Conservation (phyloP, 1,284 basidiomycete genomes). For the Sphaerobolus stellatus region DNA sequence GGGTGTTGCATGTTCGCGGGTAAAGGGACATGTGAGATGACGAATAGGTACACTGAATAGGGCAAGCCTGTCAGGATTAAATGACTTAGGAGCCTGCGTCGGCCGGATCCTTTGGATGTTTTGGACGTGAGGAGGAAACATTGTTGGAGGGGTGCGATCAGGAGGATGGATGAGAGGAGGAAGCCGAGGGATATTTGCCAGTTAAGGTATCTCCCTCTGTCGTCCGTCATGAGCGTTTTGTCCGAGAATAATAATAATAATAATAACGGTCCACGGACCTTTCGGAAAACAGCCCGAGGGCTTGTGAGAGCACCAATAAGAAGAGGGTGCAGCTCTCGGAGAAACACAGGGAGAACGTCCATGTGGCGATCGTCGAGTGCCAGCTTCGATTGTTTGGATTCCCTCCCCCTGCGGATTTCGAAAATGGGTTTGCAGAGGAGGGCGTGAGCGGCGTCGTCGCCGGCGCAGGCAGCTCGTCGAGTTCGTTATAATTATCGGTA, state of each 20-base stretch:
- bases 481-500: slow-evolving; percentile 36
- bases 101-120: slow-evolving; percentile 18
- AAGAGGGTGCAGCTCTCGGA: slow-evolving; percentile 69
- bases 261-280: slow-evolving; percentile 42
- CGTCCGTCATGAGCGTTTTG: background rate
- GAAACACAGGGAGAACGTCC: slow-evolving; percentile 63
- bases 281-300: slow-evolving; percentile 45
- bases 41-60: slow-evolving; percentile 55
- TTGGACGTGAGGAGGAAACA: slow-evolving; percentile 54
- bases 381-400: slow-evolving; percentile 23
- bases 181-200: slow-evolving; percentile 63
- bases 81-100: slow-evolving; percentile 33
- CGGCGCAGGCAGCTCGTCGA: slow-evolving; percentile 24
- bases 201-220: slow-evolving; percentile 59
- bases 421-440: slow-evolving; percentile 24
- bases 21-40: slow-evolving; percentile 64
- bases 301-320: slow-evolving; percentile 64
- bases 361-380: slow-evolving; percentile 55
- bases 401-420: no score
- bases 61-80: slow-evolving; percentile 48
- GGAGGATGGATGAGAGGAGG: slow-evolving; percentile 54
- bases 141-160: slow-evolving; percentile 60
- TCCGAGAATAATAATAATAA: background rate
- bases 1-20: slow-evolving; percentile 43
- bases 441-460: slow-evolving; percentile 5